Base-by-base conservation (phyloP, 2,329 filamentous ascomycete genomes). In the Aspergillus clavatus region DNA sequence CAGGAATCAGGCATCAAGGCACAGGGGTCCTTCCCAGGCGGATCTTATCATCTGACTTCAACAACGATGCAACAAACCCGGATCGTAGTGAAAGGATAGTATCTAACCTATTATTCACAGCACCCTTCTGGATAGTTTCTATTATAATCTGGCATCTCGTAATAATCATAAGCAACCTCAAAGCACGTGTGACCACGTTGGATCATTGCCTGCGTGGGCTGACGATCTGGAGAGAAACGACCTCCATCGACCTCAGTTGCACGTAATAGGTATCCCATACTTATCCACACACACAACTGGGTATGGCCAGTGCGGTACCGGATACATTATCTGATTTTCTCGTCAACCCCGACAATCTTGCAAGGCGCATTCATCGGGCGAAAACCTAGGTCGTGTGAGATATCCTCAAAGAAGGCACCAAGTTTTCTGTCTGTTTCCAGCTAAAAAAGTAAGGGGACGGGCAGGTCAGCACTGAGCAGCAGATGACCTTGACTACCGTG, bases 261-360 rank as follows among this genome's bases (percentile, higher is more conserved):
- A 43, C 40, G 37, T 3, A 31, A 16, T 49, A 53, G n/a, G n/a
- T n/a, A 50, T 40, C 45, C 7, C 16, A 29, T 23, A 24, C 5
- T 24, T 24, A 8, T n/a, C n/a, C n/a, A 24, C 21, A 21, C 46
- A 44, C 44, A 47, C 45, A 43, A 46, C 42, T 47, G 43, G 42
- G 28, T 48, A 48, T 48, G 50, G 48, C 40, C 43, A 49, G 45
- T 45, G 48, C 42, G 43, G 57, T 60, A 59, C 53, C 55, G 23
- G 48, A 47, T 56, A 59, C 50, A 33, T 33, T 8, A 14, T 19
- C n/a, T 35, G 11, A 35, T 35, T 10, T 37, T 35, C 27, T 38
- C 4, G 7, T 26, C 24, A 5, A 21, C 18, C 19, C 24, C 33
- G 19, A 21, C 27, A 19, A 38, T 31, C 42, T 12, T 35, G 19